A percentile compares a stretch with the other conserved stretches of the same genome.
phyloP scores from a whole-genome alignment of 306 rosid genomes.

The Pterocarpus santalinus region DNA sequence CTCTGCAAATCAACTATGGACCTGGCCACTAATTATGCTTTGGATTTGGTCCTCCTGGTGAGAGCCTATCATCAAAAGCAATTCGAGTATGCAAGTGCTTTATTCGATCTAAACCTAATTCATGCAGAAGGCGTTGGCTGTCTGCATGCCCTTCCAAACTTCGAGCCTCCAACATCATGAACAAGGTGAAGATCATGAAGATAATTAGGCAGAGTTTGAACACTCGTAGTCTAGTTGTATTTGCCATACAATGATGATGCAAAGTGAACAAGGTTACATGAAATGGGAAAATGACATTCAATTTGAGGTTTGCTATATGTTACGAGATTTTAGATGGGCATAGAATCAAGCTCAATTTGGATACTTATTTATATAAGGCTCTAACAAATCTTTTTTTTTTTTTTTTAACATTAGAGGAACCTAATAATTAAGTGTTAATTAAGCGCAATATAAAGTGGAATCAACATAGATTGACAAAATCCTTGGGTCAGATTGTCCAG shows the following conservation, averaged over 20 bases:
- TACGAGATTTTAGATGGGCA: neutral
- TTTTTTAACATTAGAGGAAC: neutral
- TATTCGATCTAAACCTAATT: neutral
- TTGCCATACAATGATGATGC: neutral
- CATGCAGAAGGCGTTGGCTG: neutral
- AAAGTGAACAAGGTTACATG: too few relatives aligned
- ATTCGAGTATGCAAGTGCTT: neutral
- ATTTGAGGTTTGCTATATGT: neutral
- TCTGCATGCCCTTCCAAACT: neutral
- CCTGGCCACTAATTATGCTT: constrained; percentile 11
- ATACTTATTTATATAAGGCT: neutral
- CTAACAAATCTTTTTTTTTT: too few relatives aligned
- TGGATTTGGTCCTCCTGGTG: constrained; percentile 44
- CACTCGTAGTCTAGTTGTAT: neutral
- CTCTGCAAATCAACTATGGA: neutral
- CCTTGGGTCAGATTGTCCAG: too few relatives aligned
- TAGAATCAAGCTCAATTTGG: neutral
- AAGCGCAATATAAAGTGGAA: too few relatives aligned
- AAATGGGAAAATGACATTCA: neutral
- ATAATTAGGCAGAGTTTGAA: too few relatives aligned
- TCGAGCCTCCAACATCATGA: neutral
- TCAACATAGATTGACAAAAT: too few relatives aligned
- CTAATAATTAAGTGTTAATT: too few relatives aligned
- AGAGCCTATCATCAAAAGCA: neutral
- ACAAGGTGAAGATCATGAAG: neutral